These are phyloP conservation scores for Funneliformis mosseae DNA, from an alignment of 192 early-diverging fungal species.

Conservation along the genomic window DNA sequence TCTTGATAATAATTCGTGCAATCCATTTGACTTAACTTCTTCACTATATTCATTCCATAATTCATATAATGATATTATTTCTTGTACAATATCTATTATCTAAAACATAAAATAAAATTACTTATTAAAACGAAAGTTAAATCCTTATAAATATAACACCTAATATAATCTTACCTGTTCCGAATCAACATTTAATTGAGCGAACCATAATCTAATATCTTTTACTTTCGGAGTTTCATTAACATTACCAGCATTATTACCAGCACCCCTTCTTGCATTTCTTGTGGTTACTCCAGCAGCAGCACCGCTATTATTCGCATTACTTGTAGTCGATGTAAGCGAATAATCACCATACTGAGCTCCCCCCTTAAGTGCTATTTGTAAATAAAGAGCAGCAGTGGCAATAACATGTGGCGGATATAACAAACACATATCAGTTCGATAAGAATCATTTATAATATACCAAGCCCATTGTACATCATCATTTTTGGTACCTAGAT, in stretches of 20 bases:
- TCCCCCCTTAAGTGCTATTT: conserved; percentile 56
- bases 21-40: conserved; percentile 49
- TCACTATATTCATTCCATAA: conserved; percentile 69
- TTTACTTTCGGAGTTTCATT: conserved; percentile 45
- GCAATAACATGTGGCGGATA: conserved; percentile 92
- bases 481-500: conserved; percentile 53
- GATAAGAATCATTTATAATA: conserved; percentile 83
- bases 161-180: conserved; percentile 54
- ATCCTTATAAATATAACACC: not conserved
- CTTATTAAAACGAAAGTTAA: not conserved
- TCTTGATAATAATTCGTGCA: not conserved
- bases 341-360: conserved; percentile 10
- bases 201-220: conserved; percentile 80
- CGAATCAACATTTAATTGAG: conserved; percentile 78
- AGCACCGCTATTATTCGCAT: not conserved
- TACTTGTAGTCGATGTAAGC: not conserved
- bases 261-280: conserved; percentile 24
- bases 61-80: conserved; percentile 72
- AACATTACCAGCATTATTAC: conserved; percentile 15
- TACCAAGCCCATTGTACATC: conserved; percentile 64
- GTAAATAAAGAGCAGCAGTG: conserved; percentile 73
- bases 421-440: conserved; percentile 77
- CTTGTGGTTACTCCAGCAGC: conserved; percentile 24
- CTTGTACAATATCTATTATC: conserved; percentile 75
- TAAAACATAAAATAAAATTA: not conserved